phyloP scores from a whole-genome alignment of 2,329 filamentous ascomycete species.

The Stagonosporopsis tanaceti region DNA sequence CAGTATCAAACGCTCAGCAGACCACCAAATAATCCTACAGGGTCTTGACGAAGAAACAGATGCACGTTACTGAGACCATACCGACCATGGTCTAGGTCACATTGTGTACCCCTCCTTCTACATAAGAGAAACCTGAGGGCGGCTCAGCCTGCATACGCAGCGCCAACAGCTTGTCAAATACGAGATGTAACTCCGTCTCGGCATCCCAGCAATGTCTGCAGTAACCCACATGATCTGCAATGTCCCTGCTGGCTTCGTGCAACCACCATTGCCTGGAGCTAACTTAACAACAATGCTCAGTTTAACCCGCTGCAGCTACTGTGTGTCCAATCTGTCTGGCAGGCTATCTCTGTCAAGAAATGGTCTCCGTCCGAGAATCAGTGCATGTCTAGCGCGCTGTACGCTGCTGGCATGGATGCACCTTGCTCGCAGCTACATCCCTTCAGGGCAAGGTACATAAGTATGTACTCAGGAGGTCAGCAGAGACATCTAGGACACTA shows the following conservation, averaged over 20 bases:
- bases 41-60: not conserved
- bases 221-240: conserved; percentile 5
- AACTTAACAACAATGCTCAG: conserved; percentile 1
- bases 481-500: not conserved
- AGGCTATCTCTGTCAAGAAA: conserved; percentile 1
- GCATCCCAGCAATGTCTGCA: conserved; percentile 4
- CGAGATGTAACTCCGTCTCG: conserved; percentile 8
- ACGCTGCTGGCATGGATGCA: conserved; percentile 1
- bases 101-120: conserved; percentile 8
- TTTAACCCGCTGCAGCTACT: conserved; percentile 15
- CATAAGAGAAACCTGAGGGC: conserved; percentile 5
- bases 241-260: conserved; percentile 11
- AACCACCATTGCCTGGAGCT: conserved; percentile 3
- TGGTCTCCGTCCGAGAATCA: conserved; percentile 1
- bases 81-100: conserved; percentile 4
- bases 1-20: conserved; percentile 6
- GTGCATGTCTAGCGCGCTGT: conserved; percentile 12
- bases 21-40: not conserved
- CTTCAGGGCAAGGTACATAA: conserved; percentile 3
- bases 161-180: conserved; percentile 9
- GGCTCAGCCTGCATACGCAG: conserved; percentile 12
- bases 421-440: conserved; percentile 1
- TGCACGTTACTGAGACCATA: conserved; percentile 3
- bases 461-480: conserved; percentile 9
- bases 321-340: conserved; percentile 2